Conservation (phyloP, 306 rosid species). For the Notholithocarpus densiflorus region DNA sequence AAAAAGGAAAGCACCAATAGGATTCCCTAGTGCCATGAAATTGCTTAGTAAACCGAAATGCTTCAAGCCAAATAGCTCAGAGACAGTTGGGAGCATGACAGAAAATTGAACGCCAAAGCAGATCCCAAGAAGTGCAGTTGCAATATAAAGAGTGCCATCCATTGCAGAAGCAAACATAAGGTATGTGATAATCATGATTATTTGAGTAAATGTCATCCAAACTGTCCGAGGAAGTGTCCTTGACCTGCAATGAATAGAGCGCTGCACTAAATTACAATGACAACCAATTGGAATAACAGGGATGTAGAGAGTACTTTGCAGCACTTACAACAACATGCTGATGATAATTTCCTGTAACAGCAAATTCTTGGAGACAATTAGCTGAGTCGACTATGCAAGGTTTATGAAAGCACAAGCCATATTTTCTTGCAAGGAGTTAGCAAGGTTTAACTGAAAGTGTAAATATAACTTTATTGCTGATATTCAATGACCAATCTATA, state of each 20-base stretch:
- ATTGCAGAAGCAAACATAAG: conserved; percentile 60
- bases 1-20: conserved; percentile 76
- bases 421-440: background rate
- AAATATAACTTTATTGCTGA: background rate
- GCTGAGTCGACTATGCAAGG: background rate
- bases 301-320: background rate
- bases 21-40: conserved; percentile 65
- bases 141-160: conserved; percentile 55
- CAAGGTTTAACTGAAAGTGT: background rate
- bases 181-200: conserved; percentile 53
- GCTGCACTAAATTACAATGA: background rate
- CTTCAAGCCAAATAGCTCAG: conserved; percentile 76
- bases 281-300: background rate
- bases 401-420: background rate
- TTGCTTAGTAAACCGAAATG: conserved; percentile 66
- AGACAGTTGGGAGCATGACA: conserved; percentile 74
- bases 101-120: conserved; percentile 81
- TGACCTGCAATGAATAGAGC: conserved; percentile 39
- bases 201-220: conserved; percentile 79
- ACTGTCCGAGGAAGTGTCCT: conserved; percentile 63
- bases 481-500: background rate
- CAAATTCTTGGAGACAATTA: background rate
- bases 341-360: background rate
- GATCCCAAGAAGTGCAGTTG: conserved; percentile 62
- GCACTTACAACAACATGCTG: background rate